phyloP scores from a whole-genome alignment of 225 moss, liverwort and hornwort species.

The Bryum argenteum region DNA sequence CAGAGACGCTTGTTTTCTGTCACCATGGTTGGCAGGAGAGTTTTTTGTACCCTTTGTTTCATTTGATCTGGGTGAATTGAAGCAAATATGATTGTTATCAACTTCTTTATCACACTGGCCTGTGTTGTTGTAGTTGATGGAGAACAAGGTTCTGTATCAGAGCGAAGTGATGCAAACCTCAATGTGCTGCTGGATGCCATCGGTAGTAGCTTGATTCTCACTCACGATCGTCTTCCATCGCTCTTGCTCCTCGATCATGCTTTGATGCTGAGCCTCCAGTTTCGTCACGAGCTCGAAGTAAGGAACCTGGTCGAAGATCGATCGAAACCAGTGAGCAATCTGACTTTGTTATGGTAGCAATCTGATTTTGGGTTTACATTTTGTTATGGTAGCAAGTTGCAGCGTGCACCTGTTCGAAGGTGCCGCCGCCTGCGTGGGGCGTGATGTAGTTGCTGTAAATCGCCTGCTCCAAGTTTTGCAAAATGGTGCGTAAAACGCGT shows the following conservation, averaged over 20 bases:
- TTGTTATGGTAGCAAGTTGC: background rate
- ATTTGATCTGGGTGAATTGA: too few species aligned
- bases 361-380: too few species aligned
- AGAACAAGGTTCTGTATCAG: too few species aligned
- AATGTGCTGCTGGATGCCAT: constrained; percentile 41
- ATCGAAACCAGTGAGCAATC: too few species aligned
- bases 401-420: constrained; percentile 44
- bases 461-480: constrained; percentile 36
- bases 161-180: constrained; percentile 36
- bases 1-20: too few species aligned
- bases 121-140: too few species aligned
- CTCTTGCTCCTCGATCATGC: constrained; percentile 46
- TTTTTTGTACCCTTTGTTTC: too few species aligned
- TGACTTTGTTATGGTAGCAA: too few species aligned
- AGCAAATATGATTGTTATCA: too few species aligned
- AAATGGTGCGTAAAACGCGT: constrained; percentile 41
- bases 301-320: constrained; percentile 37
- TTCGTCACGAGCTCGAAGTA: constrained; percentile 59
- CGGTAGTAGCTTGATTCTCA: constrained; percentile 39
- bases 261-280: constrained; percentile 43
- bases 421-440: constrained; percentile 34
- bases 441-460: constrained; percentile 56
- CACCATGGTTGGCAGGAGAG: too few species aligned
- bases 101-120: too few species aligned
- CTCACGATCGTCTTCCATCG: constrained; percentile 47